A percentile compares a stretch with the other conserved stretches of the same genome.
These are phyloP conservation scores for Fulvia fulva DNA, from an alignment of 2,329 filamentous ascomycete genomes.

Conservation along the genomic window DNA sequence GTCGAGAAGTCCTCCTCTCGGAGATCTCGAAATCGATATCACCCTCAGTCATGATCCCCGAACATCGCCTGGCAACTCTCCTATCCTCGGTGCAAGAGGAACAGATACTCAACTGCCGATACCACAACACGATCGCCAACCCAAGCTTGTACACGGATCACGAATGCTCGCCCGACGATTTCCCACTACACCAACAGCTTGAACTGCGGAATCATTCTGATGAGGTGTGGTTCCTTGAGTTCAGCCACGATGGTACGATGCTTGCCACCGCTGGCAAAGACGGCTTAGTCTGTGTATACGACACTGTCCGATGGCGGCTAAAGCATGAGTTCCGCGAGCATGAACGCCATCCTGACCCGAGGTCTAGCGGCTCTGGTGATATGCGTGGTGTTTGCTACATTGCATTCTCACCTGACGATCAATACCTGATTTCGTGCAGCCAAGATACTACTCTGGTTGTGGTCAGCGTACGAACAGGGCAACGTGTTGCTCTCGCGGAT, in stretches of 20 bases:
- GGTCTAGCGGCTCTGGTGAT: conserved; percentile 13
- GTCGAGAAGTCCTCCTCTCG: conserved; percentile 69
- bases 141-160: conserved; percentile 91
- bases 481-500: conserved; percentile 59
- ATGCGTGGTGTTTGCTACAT: conserved; percentile 67
- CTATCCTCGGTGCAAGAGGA: conserved; percentile 77
- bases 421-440: conserved; percentile 76
- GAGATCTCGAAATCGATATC: conserved; percentile 88
- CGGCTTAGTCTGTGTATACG: conserved; percentile 74
- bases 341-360: conserved; percentile 21
- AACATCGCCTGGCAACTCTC: conserved; percentile 77
- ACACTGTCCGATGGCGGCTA: conserved; percentile 65
- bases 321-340: conserved; percentile 45
- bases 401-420: conserved; percentile 89
- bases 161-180: conserved; percentile 71
- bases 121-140: conserved; percentile 74
- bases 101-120: conserved; percentile 80
- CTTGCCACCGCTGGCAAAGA: conserved; percentile 80
- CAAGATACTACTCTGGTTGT: conserved; percentile 35
- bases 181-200: conserved; percentile 67
- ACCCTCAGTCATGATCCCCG: conserved; percentile 93
- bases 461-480: conserved; percentile 43
- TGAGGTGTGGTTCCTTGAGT: conserved; percentile 88
- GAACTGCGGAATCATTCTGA: conserved; percentile 70
- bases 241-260: conserved; percentile 79